Evolutionary conservation across 257 asterid genomes (phyloP), one percentile per base, ranked within the genome.

Genomic region (Hygrophila difformis): DNA sequence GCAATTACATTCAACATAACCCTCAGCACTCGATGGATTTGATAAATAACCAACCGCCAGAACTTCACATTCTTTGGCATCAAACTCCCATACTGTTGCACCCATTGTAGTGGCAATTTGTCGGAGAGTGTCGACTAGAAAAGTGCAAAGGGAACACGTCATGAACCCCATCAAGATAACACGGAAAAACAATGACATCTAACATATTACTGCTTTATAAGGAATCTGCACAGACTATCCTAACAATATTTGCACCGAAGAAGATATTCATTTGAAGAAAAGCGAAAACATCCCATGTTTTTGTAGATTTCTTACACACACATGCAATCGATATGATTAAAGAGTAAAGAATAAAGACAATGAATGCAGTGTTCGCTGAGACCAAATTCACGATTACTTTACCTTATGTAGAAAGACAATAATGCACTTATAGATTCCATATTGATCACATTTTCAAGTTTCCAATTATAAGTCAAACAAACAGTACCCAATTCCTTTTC

Each of bases 21-120:
- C 58, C 39, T 73, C 91, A 4, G 72, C 56, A 64, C 67, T 65
- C 19, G 67, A 76, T 45, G 74, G 70, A n/a, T 55, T 57, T 39
- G 48, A 57, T 20, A 83, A 62, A 39, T 69, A 26, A 45, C 78
- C 94, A 54, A 74, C 87, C 58, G 47, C 56, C 54, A 78, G 89
- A 13, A 84, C 16, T 21, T 56, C 67, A 55, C 97, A 89, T 52
- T 46, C 53, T 39, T 68, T 74, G 8, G 78, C 77, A 59, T 82
- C 35, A 57, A 89, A 85, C 56, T 42, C 64, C 93, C 86, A 82
- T 55, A 43, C 34, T 49, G 66, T 64, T 38, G 87, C 89, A n/a
- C 97, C 97, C 91, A 89, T 63, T 54, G 77, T 77, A 16, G 62
- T 55, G 29, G 79, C 89, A 34, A 82, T 59, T 67, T 75, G 74